Conservation (phyloP, 2,329 filamentous ascomycete species). For the Neofusicoccum kwambonambiense region DNA sequence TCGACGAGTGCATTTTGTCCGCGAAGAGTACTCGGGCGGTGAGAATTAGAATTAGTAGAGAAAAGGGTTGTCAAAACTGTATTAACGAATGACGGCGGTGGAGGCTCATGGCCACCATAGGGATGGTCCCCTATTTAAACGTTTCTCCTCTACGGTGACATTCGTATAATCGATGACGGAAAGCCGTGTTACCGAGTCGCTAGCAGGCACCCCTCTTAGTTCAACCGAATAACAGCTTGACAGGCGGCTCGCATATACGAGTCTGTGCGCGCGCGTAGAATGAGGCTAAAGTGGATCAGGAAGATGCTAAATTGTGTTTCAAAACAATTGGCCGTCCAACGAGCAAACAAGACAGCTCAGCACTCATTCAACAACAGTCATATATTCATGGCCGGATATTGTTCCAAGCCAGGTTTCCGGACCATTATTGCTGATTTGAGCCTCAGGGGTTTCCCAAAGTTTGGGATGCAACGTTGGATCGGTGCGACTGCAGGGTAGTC, state of each 20-base stretch:
- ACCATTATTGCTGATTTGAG: not conserved
- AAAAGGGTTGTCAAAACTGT: not conserved
- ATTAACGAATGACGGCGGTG: not conserved
- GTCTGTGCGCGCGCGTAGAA: not conserved
- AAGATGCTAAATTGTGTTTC: not conserved
- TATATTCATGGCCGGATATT: not conserved
- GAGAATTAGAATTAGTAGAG: not conserved
- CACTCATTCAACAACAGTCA: too few species aligned
- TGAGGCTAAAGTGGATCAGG: not conserved
- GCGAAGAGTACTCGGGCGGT: not conserved
- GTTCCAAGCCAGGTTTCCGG: not conserved
- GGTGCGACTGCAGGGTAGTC: not conserved
- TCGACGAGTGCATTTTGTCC: not conserved
- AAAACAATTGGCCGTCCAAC: not conserved
- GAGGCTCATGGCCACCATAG: not conserved
- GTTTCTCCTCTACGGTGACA: not conserved
- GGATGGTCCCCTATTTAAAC: not conserved
- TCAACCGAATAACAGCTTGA: not conserved
- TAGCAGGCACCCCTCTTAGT: conserved; percentile 3
- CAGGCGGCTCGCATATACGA: conserved; percentile 3
- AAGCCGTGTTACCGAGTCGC: not conserved
- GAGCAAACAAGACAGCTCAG: too few species aligned
- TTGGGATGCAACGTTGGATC: not conserved
- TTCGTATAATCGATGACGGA: not conserved
- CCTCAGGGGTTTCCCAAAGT: not conserved